These are phyloP conservation scores for Angomonas ambiguus DNA, from an alignment of 208 protist species.

Conservation along the genomic window DNA sequence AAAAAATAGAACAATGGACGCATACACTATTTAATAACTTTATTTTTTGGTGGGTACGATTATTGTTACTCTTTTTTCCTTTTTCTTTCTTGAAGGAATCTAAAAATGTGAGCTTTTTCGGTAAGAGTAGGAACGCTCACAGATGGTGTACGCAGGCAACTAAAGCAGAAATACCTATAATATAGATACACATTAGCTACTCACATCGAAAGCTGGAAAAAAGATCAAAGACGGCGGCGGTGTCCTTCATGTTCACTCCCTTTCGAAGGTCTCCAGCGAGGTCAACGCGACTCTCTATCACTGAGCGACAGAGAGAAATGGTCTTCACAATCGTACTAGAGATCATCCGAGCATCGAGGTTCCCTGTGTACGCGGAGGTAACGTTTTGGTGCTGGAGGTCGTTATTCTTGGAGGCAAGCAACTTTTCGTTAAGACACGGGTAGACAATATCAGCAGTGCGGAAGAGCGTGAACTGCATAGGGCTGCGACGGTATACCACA, in stretches of 20 bases:
- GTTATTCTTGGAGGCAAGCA: slow-evolving; percentile 58
- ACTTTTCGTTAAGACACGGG: slow-evolving; percentile 42
- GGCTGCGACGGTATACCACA: slow-evolving; percentile 15
- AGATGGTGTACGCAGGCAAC: not conserved
- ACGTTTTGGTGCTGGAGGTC: slow-evolving; percentile 25
- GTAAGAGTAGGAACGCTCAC: no score
- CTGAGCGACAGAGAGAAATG: slow-evolving; percentile 45
- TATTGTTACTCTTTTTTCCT: no score
- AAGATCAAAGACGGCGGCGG: slow-evolving; percentile 23
- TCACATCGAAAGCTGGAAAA: not conserved
- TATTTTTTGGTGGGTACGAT: not conserved
- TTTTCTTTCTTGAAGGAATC: no score
- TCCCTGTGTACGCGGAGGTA: slow-evolving; percentile 22
- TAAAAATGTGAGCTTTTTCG: no score
- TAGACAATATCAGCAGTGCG: slow-evolving; percentile 59
- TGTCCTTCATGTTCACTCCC: slow-evolving; percentile 41
- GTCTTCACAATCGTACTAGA: slow-evolving; percentile 46
- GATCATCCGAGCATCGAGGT: slow-evolving; percentile 48
- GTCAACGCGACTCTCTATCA: slow-evolving; percentile 56
- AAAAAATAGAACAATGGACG: no score
- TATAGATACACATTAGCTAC: no score
- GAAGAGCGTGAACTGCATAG: slow-evolving; percentile 58
- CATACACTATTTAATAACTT: not conserved
- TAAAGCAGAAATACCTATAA: not conserved
- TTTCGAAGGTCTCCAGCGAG: slow-evolving; percentile 34